Evolutionary conservation across 2,329 filamentous ascomycete genomes (phyloP).

Genomic region (Aspergillus persii): DNA sequence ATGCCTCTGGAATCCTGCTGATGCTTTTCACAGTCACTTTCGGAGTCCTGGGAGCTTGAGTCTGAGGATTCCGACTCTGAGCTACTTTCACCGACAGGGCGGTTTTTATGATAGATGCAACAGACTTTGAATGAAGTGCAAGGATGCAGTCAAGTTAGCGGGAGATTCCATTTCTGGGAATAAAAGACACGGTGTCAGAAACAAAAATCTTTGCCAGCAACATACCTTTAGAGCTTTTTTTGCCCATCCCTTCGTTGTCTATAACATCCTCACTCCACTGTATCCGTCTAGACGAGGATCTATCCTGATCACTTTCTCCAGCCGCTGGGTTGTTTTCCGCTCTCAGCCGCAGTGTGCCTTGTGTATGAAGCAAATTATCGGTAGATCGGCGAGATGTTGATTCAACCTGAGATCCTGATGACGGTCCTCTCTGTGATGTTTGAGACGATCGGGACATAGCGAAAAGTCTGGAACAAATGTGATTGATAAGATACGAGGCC

Average conservation of each 20-base stretch:
- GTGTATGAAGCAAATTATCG: conserved; percentile 22
- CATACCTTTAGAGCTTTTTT: conserved; percentile 89
- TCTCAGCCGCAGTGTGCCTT: conserved; percentile 31
- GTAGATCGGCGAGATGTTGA: conserved; percentile 23
- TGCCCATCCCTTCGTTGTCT: conserved; percentile 91
- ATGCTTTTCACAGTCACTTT: conserved; percentile 40
- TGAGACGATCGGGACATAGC: neutral
- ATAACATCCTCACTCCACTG: conserved; percentile 92
- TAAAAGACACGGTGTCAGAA: neutral
- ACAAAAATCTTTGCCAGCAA: neutral
- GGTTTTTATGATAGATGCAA: conserved; percentile 94
- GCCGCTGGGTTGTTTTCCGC: conserved; percentile 21
- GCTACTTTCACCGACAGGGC: conserved; percentile 77
- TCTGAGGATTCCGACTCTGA: conserved; percentile 49
- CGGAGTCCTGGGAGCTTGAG: conserved; percentile 55
- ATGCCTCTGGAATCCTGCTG: conserved; percentile 23
- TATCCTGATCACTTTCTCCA: conserved; percentile 10
- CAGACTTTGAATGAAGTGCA: conserved; percentile 65
- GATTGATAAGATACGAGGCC: neutral
- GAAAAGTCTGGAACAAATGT: neutral
- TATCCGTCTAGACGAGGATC: conserved; percentile 60
- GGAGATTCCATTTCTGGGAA: neutral
- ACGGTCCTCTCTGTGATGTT: conserved; percentile 26
- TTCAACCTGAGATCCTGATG: conserved; percentile 29
- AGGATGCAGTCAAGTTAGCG: neutral